Percentiles rank a stretch among this genome's conserved stretches.
phyloP scores from a whole-genome alignment of 768 basidiomycete species.

The Tricholoma terreum region DNA sequence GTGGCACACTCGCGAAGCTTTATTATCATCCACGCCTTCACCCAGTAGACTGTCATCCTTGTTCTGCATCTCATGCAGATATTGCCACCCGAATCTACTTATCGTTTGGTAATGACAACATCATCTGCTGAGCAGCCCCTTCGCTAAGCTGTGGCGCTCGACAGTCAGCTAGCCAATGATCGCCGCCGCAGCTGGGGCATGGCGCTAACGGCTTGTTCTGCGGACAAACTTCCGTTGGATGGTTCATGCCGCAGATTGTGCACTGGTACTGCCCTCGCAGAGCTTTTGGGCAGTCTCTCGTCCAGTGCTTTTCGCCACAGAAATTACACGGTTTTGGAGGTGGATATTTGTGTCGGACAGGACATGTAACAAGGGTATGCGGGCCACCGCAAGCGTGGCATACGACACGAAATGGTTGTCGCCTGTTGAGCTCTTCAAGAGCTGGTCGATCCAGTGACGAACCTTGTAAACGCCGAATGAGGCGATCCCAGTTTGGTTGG shows the following conservation, averaged over 20 bases:
- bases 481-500: not conserved
- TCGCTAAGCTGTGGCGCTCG: conserved; percentile 11
- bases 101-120: conserved; percentile 6
- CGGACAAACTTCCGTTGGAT: conserved; percentile 2
- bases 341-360: not conserved
- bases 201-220: not conserved
- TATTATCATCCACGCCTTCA: too few species aligned
- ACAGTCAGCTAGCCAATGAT: conserved; percentile 19
- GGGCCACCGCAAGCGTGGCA: conserved; percentile 6
- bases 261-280: not conserved
- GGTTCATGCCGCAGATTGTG: conserved; percentile 5
- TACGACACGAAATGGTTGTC: not conserved
- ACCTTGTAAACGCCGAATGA: not conserved
- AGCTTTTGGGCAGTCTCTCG: not conserved
- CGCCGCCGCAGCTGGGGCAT: conserved; percentile 15
- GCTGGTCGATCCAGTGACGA: not conserved
- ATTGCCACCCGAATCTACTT: not conserved
- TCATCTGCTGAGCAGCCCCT: conserved; percentile 5
- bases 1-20: too few species aligned
- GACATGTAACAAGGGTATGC: conserved; percentile 1
- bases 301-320: not conserved
- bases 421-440: not conserved
- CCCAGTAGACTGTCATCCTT: not conserved
- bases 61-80: not conserved
- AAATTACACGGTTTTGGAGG: not conserved